Evolutionary conservation across 257 asterid genomes (phyloP).

Genomic region (Solanum clarkiae): DNA sequence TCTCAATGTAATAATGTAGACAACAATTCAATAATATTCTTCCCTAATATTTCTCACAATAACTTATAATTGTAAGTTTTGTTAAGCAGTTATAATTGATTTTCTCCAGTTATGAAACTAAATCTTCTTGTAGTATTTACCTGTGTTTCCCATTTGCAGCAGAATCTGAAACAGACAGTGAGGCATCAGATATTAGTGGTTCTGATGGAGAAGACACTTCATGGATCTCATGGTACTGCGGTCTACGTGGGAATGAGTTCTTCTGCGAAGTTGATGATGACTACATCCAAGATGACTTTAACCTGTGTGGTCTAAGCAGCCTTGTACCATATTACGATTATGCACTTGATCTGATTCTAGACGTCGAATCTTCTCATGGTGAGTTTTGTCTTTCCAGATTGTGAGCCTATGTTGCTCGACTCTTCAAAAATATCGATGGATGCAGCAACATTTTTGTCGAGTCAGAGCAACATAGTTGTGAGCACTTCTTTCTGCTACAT

Average conservation of each 20-base stretch:
- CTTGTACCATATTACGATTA: conserved; percentile 46
- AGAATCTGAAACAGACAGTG: conserved; percentile 49
- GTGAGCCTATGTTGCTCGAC: neutral
- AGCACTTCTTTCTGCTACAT: neutral
- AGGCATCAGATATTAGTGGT: conserved; percentile 47
- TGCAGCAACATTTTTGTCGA: no score
- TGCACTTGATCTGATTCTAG: conserved; percentile 46
- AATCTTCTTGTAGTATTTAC: neutral
- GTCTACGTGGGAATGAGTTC: conserved; percentile 46
- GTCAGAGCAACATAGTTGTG: neutral
- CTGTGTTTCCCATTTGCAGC: conserved; percentile 6
- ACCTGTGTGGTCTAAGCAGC: conserved; percentile 46
- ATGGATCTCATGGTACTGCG: conserved; percentile 57
- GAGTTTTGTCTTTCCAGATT: conserved; percentile 4
- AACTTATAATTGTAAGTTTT: neutral
- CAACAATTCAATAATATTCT: no score
- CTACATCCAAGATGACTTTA: conserved; percentile 51
- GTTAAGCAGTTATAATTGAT: neutral
- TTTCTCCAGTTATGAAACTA: neutral
- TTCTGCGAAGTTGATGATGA: conserved; percentile 54
- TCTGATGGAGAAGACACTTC: conserved; percentile 48
- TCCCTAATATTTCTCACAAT: no score
- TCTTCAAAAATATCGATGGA: no score
- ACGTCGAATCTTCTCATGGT: conserved; percentile 51
- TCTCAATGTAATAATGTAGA: no score